Base-by-base conservation (phyloP, 352 stramenopile species). In the Pilasporangium apinafurcum region DNA sequence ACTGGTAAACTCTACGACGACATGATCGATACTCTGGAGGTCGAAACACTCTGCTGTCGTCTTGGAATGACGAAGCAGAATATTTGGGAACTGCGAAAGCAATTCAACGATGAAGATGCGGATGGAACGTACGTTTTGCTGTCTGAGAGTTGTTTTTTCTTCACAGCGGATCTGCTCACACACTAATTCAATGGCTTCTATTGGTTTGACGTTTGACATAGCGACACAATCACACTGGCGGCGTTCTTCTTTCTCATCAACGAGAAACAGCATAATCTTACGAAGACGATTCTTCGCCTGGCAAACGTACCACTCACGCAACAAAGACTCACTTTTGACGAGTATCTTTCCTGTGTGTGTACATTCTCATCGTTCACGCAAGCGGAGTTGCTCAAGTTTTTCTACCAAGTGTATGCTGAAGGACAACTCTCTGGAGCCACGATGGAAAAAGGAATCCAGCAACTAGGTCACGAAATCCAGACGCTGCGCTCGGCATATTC, bases 161-260 rank as follows among this genome's bases (percentile, higher is more conserved):
- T n/a, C n/a, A n/a, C n/a, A n/a, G 18, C 1, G 5, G 17, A n/a
- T 24, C 28, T 16, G 30, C 24, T 7, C 18, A 20, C 29, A 48
- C 18, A 32, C 25, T 8, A 27, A 20, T 40, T 52, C 5, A 7
- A 4, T 17, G 7, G 18, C 26, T 38, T 8, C 31, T 16, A 30
- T 33, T 21, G 24, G 24, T 44, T 2, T 39, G 4, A n/a, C 2
- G 22, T 21, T 10, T 24, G 36, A 14, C 21, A 46, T 29, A 71
- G 59, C 20, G 59, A 75, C 32, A 57, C 47, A 0, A 67, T 75
- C 30, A 78, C 60, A 17, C 44, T 71, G 17, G 47, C 57, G 3
- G 43, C 51, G 10, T 76, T 84, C 48, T 83, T 84, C 46, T 76
- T 67, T 39, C 45, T 86, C n/a, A 70, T 86, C 14, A 55, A 68